A percentile compares a stretch with the other conserved stretches of the same genome.
phyloP scores from a whole-genome alignment of 1,139 yeast species.

The Yamadazyma triangularis region DNA sequence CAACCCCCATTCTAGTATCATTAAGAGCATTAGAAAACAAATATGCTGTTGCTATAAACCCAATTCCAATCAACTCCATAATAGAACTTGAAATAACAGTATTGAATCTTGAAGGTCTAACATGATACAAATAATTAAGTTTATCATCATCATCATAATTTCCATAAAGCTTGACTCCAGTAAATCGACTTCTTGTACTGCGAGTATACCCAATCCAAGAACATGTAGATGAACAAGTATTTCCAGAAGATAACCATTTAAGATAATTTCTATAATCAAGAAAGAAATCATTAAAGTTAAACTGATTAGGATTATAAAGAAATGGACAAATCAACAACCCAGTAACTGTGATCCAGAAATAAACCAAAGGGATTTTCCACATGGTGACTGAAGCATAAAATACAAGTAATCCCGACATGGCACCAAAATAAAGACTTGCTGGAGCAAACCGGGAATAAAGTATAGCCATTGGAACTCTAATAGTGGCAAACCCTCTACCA shows the following conservation, averaged over 20 bases:
- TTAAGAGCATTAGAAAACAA: conserved; percentile 44
- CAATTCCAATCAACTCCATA: conserved; percentile 23
- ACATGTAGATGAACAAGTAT: conserved; percentile 20
- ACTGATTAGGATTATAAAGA: conserved; percentile 50
- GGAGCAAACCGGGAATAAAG: conserved; percentile 45
- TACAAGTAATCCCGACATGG: conserved; percentile 31
- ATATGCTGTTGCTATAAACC: conserved; percentile 34
- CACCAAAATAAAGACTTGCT: conserved; percentile 44
- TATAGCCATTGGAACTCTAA: conserved; percentile 38
- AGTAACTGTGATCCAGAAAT: conserved; percentile 46
- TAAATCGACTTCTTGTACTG: conserved; percentile 34
- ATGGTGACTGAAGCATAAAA: conserved; percentile 40
- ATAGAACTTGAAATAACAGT: conserved; percentile 27
- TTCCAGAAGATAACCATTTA: conserved; percentile 44
- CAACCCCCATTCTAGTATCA: conserved; percentile 22
- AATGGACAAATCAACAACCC: conserved; percentile 47
- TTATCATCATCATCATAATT: conserved; percentile 8
- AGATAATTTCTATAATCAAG: conserved; percentile 40
- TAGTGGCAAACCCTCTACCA: conserved; percentile 52
- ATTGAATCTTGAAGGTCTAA: conserved; percentile 37
- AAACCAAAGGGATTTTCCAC: conserved; percentile 45
- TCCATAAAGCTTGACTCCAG: conserved; percentile 37
- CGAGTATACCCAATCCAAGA: conserved; percentile 44
- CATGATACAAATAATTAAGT: conserved; percentile 5
- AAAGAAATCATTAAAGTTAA: conserved; percentile 45